Evolutionary conservation across 2,329 filamentous ascomycete genomes (phyloP), one percentile per base, ranked within the genome.

Genomic region (Huntiella omanensis): DNA sequence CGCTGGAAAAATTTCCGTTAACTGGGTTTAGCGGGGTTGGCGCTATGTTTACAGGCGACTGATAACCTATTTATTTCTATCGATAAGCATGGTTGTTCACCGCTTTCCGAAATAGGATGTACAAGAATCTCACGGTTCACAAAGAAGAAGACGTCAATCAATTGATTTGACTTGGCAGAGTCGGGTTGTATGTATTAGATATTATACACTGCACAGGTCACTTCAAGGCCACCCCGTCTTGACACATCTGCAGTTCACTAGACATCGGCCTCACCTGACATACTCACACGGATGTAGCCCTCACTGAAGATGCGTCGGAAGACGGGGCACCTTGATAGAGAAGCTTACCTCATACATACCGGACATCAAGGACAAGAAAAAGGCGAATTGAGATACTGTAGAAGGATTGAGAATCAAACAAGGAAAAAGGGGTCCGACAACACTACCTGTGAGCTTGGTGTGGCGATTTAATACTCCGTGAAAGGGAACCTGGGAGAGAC

Each of bases 1-100:
- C 41, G 48, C 40, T 33, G 47, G 43, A 46, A 47, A 48, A 44
- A 45, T 32, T 50, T 47, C 44, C 12, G 40, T 22, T 42, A 33
- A 36, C 37, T 12, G 35, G 28, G 16, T 52, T 52, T 50, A 47
- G 50, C 43, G 45, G 42, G 39, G 42, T 48, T 35, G 17, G 28
- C 34, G 13, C 13, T 28, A 28, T 28, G 22, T 28, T 28, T 28
- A 28, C 22, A 28, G 22, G 22, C 22, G 22, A 28, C 22, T 28
- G 22, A 28, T 28, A 28, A 28, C 22, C 8, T 28, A 16, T 13
- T 43, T 38, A 42, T 43, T 33, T 32, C 43, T 50, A 50, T 47
- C 45, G 48, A 47, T 49, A 45, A 47, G 37, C 17, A 3, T 42
- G 19, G 19, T 3, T 8, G 1, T 32, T 47, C 47, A 47, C 47